phyloP scores from a whole-genome alignment of 1,284 basidiomycete species.

The Ceratobasidium sp. region DNA sequence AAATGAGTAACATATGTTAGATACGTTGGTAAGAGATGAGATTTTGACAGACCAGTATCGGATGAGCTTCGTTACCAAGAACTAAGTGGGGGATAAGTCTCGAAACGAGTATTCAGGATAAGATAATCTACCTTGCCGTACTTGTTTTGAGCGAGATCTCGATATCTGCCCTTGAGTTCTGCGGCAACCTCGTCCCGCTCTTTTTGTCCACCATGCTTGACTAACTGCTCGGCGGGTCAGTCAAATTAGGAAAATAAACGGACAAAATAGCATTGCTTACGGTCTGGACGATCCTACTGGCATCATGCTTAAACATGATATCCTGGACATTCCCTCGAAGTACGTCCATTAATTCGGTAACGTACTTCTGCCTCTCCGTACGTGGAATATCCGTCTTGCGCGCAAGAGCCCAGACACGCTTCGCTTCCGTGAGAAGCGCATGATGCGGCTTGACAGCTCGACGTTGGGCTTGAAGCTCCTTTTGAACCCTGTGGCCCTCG shows the following conservation, averaged over 20 bases:
- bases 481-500: slow-evolving; percentile 76
- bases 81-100: slow-evolving; percentile 59
- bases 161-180: slow-evolving; percentile 83
- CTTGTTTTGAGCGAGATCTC: slow-evolving; percentile 81
- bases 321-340: slow-evolving; percentile 83
- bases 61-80: slow-evolving; percentile 85
- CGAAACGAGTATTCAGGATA: background rate
- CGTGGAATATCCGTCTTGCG: slow-evolving; percentile 76
- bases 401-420: slow-evolving; percentile 83
- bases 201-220: slow-evolving; percentile 82
- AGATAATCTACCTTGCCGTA: slow-evolving; percentile 78
- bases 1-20: background rate
- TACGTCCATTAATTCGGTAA: slow-evolving; percentile 75
- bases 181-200: slow-evolving; percentile 80
- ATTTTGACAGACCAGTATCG: slow-evolving; percentile 59
- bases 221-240: slow-evolving; percentile 56
- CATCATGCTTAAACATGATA: slow-evolving; percentile 89
- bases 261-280: slow-evolving; percentile 51
- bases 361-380: slow-evolving; percentile 76
- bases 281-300: slow-evolving; percentile 87
- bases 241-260: background rate
- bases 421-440: slow-evolving; percentile 75
- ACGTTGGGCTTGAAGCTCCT: slow-evolving; percentile 69
- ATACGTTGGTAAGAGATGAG: background rate
- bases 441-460: slow-evolving; percentile 82